Evolutionary conservation across 2,329 filamentous ascomycete species (phyloP).

Genomic region (Colletotrichum magnum): DNA sequence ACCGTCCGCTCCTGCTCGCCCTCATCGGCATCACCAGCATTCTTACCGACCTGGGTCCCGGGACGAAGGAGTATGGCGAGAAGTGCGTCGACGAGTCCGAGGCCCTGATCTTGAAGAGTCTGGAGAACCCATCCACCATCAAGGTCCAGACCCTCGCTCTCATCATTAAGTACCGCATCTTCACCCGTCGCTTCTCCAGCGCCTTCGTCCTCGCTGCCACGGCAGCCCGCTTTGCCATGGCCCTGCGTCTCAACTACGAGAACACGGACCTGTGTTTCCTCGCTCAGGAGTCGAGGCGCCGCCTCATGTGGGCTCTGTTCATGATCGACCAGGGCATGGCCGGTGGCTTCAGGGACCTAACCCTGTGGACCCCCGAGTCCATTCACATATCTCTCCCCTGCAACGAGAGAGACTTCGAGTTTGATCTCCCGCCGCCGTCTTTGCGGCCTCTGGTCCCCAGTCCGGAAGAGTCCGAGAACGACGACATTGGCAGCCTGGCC

Average conservation of each 20-base stretch:
- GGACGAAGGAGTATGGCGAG: constrained; percentile 65
- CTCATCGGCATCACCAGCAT: constrained; percentile 70
- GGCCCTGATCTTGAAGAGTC: constrained; percentile 64
- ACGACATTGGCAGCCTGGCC: constrained; percentile 69
- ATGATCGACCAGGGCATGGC: constrained; percentile 64
- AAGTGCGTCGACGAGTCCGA: constrained; percentile 70
- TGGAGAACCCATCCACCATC: constrained; percentile 69
- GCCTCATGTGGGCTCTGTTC: constrained; percentile 64
- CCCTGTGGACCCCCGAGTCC: constrained; percentile 58
- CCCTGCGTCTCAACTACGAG: constrained; percentile 64
- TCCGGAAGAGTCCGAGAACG: constrained; percentile 60
- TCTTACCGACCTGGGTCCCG: constrained; percentile 67
- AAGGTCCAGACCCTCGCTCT: constrained; percentile 62
- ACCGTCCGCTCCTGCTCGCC: constrained; percentile 67
- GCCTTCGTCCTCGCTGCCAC: constrained; percentile 64
- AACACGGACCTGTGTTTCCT: constrained; percentile 60
- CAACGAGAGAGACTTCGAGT: constrained; percentile 62
- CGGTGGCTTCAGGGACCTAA: constrained; percentile 61
- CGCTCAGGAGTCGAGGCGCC: constrained; percentile 59
- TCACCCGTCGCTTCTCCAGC: constrained; percentile 60
- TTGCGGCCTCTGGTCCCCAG: constrained; percentile 63
- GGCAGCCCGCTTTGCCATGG: constrained; percentile 63
- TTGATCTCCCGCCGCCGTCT: constrained; percentile 69
- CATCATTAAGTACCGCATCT: constrained; percentile 62
- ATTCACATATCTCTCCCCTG: constrained; percentile 64